Evolutionary conservation across 805 yeast species (phyloP).

Genomic region (Kazachstania psychrophila): DNA sequence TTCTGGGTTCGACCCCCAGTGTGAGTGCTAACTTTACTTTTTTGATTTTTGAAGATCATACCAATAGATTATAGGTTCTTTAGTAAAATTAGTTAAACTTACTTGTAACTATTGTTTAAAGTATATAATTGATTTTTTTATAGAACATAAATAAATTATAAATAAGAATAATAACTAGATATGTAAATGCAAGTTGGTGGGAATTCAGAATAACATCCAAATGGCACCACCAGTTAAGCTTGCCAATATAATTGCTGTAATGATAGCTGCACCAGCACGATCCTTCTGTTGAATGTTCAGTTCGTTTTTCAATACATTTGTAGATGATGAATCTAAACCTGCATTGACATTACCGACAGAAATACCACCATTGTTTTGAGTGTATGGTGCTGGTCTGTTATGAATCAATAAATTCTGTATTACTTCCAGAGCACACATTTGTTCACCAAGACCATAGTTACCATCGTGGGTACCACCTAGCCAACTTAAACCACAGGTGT

Average conservation of each 20-base stretch:
- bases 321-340: conserved; percentile 36
- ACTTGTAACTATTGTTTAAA: no score
- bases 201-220: conserved; percentile 56
- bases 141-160: no score
- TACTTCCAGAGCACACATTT: conserved; percentile 62
- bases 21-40: conserved; percentile 32
- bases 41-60: not conserved
- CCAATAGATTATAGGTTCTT: no score
- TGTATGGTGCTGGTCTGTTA: conserved; percentile 44
- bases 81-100: no score
- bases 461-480: conserved; percentile 49
- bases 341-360: conserved; percentile 47
- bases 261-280: conserved; percentile 81
- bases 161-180: no score
- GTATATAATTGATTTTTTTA: no score
- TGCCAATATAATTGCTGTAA: conserved; percentile 67
- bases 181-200: no score
- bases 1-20: conserved; percentile 50
- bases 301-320: conserved; percentile 29
- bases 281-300: conserved; percentile 51
- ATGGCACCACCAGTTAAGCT: conserved; percentile 53
- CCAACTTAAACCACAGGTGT: conserved; percentile 74
- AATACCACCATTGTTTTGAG: conserved; percentile 44
- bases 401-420: conserved; percentile 41
- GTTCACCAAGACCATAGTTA: conserved; percentile 67